Evolutionary conservation across 768 basidiomycete genomes (phyloP), one percentile per base, ranked within the genome.

Genomic region (Suillus tomentosus): DNA sequence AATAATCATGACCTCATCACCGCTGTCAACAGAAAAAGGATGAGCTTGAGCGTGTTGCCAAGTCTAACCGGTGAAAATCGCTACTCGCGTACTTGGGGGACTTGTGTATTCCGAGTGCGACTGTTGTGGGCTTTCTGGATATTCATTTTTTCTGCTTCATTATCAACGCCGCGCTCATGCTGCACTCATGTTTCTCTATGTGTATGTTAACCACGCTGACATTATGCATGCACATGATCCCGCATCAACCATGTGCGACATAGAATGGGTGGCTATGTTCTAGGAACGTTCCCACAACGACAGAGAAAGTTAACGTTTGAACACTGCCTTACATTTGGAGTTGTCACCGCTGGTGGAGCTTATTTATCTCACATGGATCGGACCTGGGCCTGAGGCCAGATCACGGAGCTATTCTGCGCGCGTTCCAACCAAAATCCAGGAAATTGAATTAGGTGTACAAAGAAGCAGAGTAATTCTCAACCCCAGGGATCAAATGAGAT

Each of bases 31-130:
- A 93, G 94, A 96, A 96, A 93, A 97, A 96, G 85, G 96, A 98
- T 80, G 96, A 99, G 81, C 89, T 99, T 69, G 96, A 99, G 85
- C 96, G 96, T 85, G 97, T 99, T 64, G 97, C 97, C 84, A 99
- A 98, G 85, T 97, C 95, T 81, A 99, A 99, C 85, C 94, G 96
- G 87, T 99, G 87, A 94, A 89, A 70, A 68, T 48, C 45, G n/a
- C n/a, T 10, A 3, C 7, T 24, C 17, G 45, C 43, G 5, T 42
- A 39, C 61, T 37, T 55, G 61, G 62, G 58, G 62, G 60, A 62
- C 59, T 45, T 63, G 66, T 51, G 61, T 51, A 67, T 53, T 66
- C 61, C 69, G 61, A 68, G 68, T 68, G 63, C 68, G 73, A 67
- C 63, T 74, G 69, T 68, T 62, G 50, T 65, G 70, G 71, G 74